Percentiles rank a stretch among this genome's conserved stretches.
Evolutionary conservation across 176 grass and related monocot genomes (phyloP).

Genomic region (Phoenix roebelenii): DNA sequence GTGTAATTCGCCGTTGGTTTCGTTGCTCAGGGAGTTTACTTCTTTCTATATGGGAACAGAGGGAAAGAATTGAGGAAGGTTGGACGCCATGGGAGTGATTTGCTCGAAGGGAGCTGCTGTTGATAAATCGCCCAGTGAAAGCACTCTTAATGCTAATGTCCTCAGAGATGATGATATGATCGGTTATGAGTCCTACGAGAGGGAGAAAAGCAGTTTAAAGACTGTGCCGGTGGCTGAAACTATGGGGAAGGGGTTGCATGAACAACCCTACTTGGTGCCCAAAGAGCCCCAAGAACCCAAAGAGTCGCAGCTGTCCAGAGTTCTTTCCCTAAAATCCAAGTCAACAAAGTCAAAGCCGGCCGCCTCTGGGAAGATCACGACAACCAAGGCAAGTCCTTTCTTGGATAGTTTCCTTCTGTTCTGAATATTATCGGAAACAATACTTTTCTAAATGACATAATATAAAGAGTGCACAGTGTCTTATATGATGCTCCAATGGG

Average conservation of each 20-base stretch:
- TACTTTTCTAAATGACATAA: too few relatives aligned
- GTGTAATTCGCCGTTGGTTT: background rate
- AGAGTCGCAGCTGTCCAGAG: background rate
- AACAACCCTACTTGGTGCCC: background rate
- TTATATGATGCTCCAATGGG: too few relatives aligned
- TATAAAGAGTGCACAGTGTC: too few relatives aligned
- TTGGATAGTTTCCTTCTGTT: background rate
- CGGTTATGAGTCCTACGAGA: background rate
- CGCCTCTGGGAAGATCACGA: background rate
- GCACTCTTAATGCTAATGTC: background rate
- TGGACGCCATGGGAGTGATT: constrained; percentile 6
- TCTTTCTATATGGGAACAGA: constrained; percentile 4
- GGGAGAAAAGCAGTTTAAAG: constrained; percentile 2
- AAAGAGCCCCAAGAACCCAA: background rate
- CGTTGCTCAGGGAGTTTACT: background rate
- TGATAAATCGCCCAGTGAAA: constrained; percentile 10
- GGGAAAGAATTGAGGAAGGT: constrained; percentile 5
- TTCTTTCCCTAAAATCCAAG: constrained; percentile 9
- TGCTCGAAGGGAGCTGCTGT: constrained; percentile 7
- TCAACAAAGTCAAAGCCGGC: background rate
- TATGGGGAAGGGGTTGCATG: constrained; percentile 1
- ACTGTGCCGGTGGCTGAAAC: background rate
- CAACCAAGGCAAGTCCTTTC: constrained; percentile 5
- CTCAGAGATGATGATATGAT: background rate
- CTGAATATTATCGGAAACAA: background rate